Base-by-base conservation (phyloP, 2,329 filamentous ascomycete species). In the Trichoderma sp. region DNA sequence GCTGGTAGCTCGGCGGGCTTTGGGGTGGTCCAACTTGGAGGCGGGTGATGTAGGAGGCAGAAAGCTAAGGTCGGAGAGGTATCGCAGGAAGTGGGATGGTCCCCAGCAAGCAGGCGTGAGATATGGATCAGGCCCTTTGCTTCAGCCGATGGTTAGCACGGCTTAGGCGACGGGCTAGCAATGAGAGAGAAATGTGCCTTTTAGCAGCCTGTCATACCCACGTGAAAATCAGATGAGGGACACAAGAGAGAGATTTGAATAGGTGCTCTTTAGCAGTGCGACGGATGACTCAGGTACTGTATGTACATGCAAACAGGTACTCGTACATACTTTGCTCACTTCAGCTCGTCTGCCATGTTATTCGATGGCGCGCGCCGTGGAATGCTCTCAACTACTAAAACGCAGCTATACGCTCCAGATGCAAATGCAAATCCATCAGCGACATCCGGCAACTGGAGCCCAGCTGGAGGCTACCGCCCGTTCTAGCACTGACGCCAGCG, bases 41-140 rank as follows among this genome's bases (percentile, higher is more conserved):
- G 35, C 60, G 41, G 69, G 60, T 74, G 71, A 74, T 74, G 71
- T 66, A 66, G 63, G 71, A 74, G 62, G 71, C 69, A 73, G 69
- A 73, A 73, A 73, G 60, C 60, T 56, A 63, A 63, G 29, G 27
- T 12, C 59, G 6, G 29, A 63, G 29, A 33, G 9, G 59, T 35
- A 64, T 65, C 59, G 59, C 62, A 67, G 62, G 50, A 67, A 59
- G 71, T 45, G 71, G 45, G 53, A 67, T 74, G 21, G 56, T 53
- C 45, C 45, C 18, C 45, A 21, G 45, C 45, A 21, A 21, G 45
- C 45, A 31, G 67, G 67, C n/a, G 35, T 56, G 41, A 64, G 50
- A 38, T 59, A 66, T 16, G 35, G 62, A 74, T 60, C 71, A 63
- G 27, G 60, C 33, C 33, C 29, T 33, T 59, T 59, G 56, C 45